Conservation (phyloP, 306 rosid species). For the Cucumis cinereus region DNA sequence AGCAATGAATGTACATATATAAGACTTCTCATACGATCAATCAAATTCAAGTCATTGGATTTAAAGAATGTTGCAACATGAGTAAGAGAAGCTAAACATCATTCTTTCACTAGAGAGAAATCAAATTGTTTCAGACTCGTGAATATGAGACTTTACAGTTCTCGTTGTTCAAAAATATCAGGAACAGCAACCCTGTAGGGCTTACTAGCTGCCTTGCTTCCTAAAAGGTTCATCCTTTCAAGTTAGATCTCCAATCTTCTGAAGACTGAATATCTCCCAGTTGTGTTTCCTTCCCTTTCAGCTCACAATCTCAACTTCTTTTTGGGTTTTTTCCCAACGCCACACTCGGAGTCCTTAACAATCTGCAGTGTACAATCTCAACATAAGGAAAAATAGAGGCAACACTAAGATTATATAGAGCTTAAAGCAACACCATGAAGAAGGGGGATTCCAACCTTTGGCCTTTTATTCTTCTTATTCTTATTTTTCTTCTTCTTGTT, state of each 20-base stretch:
- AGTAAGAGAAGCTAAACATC: neutral
- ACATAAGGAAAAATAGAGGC: neutral
- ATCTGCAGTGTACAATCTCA: neutral
- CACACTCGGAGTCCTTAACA: neutral
- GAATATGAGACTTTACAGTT: neutral
- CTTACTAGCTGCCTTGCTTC: neutral
- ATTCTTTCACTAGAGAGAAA: neutral
- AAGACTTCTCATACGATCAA: neutral
- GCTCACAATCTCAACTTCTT: neutral
- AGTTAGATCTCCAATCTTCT: neutral
- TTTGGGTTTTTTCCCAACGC: neutral
- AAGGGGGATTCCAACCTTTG: constrained; percentile 29
- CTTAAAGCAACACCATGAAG: constrained; percentile 1
- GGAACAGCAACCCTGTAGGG: neutral
- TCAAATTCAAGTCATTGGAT: neutral
- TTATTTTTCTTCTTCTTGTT: constrained; percentile 24
- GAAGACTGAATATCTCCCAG: neutral
- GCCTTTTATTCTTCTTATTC: constrained; percentile 31
- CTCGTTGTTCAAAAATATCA: neutral
- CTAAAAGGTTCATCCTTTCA: neutral
- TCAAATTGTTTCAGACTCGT: neutral
- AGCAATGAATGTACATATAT: neutral
- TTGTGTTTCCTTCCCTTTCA: neutral
- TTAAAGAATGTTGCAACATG: neutral
- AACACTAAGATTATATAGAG: neutral